Evolutionary conservation across 2,329 filamentous ascomycete genomes (phyloP).

Genomic region (Fusarium camptoceras): DNA sequence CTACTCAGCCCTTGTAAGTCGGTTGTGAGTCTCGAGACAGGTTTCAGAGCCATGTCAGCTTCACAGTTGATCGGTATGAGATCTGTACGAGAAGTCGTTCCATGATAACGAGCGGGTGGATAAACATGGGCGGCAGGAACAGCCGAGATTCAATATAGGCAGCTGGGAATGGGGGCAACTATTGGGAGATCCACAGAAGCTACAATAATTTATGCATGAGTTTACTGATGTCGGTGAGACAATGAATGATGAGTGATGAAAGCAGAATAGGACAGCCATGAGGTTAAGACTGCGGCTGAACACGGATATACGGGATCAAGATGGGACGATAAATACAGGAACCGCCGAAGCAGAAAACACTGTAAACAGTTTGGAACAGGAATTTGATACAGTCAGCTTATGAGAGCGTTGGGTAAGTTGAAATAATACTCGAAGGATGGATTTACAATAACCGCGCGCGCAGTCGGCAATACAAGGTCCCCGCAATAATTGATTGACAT

Average conservation of each 20-base stretch:
- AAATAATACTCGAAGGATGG: neutral
- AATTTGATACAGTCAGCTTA: constrained; percentile 15
- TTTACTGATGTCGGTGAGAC: constrained; percentile 35
- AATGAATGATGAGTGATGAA: neutral
- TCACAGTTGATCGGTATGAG: constrained; percentile 14
- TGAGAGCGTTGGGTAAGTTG: constrained; percentile 47
- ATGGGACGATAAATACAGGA: constrained; percentile 1
- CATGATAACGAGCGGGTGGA: constrained; percentile 23
- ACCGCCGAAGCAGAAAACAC: neutral
- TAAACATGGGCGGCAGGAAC: constrained; percentile 1
- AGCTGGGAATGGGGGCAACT: constrained; percentile 1
- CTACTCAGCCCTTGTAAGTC: neutral
- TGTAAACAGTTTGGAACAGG: neutral
- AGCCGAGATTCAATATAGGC: constrained; percentile 24
- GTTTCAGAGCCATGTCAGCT: neutral
- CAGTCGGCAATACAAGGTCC: neutral
- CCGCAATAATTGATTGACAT: constrained; percentile 15
- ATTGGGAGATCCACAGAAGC: constrained; percentile 13
- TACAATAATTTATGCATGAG: constrained; percentile 3
- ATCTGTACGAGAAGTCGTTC: constrained; percentile 23
- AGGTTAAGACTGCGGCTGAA: neutral
- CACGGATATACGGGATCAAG: constrained; percentile 12
- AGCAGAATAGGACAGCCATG: constrained; percentile 6
- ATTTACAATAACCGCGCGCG: constrained; percentile 39
- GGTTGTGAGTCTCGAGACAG: neutral